phyloP scores from a whole-genome alignment of 164 flowering plant species.

The Buxus sempervirens region DNA sequence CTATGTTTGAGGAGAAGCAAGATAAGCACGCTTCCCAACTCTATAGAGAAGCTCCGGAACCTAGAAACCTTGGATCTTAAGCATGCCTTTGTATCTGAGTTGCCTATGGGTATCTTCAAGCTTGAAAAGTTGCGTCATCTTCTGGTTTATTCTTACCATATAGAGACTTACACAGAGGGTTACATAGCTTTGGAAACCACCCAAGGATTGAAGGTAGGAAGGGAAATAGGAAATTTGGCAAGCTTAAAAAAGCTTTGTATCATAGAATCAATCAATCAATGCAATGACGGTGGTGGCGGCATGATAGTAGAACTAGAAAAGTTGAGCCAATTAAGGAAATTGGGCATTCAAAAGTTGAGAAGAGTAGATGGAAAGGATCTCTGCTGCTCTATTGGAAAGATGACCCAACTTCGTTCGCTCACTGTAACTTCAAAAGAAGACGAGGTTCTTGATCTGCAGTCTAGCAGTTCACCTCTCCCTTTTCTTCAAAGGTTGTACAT shows the following conservation, averaged over 20 bases:
- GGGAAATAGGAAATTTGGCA: not conserved
- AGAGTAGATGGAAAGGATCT: not conserved
- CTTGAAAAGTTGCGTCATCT: slow-evolving; percentile 13
- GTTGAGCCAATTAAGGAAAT: slow-evolving; percentile 11
- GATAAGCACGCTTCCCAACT: slow-evolving; percentile 7
- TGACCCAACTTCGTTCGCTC: slow-evolving; percentile 13
- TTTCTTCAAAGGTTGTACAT: slow-evolving; percentile 3
- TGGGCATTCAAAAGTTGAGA: slow-evolving; percentile 9
- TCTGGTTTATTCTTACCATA: not conserved
- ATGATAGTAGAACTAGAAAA: slow-evolving; percentile 1
- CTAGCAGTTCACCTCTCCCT: not conserved
- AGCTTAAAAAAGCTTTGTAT: slow-evolving; percentile 12
- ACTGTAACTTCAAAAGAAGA: not conserved
- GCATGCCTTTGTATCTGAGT: not conserved
- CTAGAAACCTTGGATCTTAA: slow-evolving; percentile 19
- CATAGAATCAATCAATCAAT: not conserved
- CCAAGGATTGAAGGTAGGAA: slow-evolving; percentile 1
- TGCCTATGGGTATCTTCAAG: slow-evolving; percentile 9
- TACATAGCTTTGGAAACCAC: too few species aligned
- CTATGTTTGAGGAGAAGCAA: slow-evolving; percentile 13
- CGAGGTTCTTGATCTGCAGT: slow-evolving; percentile 7
- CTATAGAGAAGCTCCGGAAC: slow-evolving; percentile 10
- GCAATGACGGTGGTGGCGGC: not conserved
- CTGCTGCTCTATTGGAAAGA: slow-evolving; percentile 11
- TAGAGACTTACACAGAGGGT: not conserved